phyloP scores from a whole-genome alignment of 2,329 filamentous ascomycete species.

The Stagonosporopsis rhizophila region DNA sequence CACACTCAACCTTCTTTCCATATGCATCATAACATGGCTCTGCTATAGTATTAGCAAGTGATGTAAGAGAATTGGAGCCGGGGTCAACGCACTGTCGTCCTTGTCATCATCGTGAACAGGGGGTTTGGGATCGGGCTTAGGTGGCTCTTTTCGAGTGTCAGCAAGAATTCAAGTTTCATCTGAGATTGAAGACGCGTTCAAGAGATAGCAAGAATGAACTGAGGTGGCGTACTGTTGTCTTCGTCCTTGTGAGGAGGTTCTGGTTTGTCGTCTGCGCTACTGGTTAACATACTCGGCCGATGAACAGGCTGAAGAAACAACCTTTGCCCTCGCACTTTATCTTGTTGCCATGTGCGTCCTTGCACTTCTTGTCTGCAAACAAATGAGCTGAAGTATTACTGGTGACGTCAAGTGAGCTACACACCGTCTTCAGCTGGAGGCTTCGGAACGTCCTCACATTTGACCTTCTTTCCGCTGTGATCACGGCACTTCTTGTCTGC shows the following conservation, averaged over 20 bases:
- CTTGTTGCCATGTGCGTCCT: background rate
- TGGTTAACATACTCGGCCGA: background rate
- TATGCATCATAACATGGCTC: background rate
- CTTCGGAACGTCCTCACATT: background rate
- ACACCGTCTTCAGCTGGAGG: background rate
- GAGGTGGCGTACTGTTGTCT: too few species aligned
- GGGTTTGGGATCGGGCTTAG: too few species aligned
- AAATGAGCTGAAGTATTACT: background rate
- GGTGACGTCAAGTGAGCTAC: too few species aligned
- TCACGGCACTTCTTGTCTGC: constrained; percentile 5
- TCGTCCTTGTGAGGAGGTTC: background rate
- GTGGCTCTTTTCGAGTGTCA: too few species aligned
- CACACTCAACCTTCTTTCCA: background rate
- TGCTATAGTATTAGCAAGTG: background rate
- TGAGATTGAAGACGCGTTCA: too few species aligned
- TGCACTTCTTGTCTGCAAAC: background rate
- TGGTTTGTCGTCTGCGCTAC: background rate
- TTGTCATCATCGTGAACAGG: too few species aligned
- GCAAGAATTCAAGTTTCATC: too few species aligned
- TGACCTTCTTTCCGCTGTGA: background rate
- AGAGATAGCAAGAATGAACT: too few species aligned
- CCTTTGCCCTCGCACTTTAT: background rate
- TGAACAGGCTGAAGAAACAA: background rate
- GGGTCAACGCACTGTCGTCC: background rate
- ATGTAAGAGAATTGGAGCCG: background rate